A percentile compares a stretch with the other conserved stretches of the same genome.
These are phyloP conservation scores for Malus asiatica DNA, from an alignment of 306 rosid genomes.

Conservation along the genomic window DNA sequence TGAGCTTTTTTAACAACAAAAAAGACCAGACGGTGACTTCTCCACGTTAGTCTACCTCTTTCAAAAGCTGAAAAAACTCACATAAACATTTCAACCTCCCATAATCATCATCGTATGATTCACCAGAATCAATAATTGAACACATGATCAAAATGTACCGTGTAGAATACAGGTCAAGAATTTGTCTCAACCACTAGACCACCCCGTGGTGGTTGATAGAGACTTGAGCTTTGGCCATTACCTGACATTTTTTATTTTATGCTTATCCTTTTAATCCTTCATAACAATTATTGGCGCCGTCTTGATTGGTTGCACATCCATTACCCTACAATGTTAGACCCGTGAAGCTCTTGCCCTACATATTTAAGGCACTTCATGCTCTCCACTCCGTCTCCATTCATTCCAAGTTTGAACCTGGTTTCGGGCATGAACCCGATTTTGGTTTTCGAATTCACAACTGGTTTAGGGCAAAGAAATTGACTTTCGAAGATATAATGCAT, in stretches of 20 bases:
- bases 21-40: accelerated
- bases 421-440: background rate
- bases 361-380: background rate
- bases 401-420: conserved; percentile 6
- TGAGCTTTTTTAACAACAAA: too few relatives aligned
- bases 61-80: accelerated
- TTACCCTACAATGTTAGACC: background rate
- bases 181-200: too few relatives aligned
- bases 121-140: accelerated
- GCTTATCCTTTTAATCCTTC: conserved; percentile 19
- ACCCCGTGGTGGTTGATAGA: background rate
- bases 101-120: too few relatives aligned
- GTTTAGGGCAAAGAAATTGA: background rate
- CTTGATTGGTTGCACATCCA: background rate
- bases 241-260: background rate
- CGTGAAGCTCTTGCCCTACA: conserved; percentile 7
- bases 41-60: accelerated
- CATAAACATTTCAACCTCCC: too few relatives aligned
- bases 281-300: background rate
- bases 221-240: conserved; percentile 18
- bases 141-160: accelerated
- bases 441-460: background rate
- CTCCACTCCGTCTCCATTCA: conserved; percentile 2
- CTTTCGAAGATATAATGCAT: background rate
- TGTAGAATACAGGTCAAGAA: too few relatives aligned